Evolutionary conservation across 306 rosid genomes (phyloP), one percentile per base, ranked within the genome.

Genomic region (Vigna radiata): DNA sequence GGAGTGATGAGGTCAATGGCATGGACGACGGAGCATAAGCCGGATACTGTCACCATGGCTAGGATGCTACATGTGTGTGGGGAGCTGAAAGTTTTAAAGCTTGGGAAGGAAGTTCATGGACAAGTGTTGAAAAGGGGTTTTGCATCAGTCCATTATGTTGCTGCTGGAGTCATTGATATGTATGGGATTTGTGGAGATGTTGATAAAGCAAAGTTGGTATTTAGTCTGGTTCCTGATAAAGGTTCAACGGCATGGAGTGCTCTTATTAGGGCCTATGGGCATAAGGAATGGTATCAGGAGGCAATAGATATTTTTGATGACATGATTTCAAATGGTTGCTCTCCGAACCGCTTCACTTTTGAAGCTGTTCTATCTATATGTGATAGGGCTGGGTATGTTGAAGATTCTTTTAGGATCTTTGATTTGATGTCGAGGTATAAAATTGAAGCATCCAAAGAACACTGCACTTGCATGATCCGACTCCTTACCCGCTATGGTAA

Each of bases 161-260:
- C 86, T 19, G 86, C 94, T 8, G 88, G 80, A 69, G 68, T 93
- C 5, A 83, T 93, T 61, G 78, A 82, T 62, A 83, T 90, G 89
- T 90, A 93, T 73, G 96, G 94, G 29, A 65, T 43, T 41, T 90
- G 90, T 77, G 87, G 88, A 79, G 80, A 33, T 59, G 36, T 87
- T 60, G 61, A 78, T 60, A 59, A 67, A 73, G 97, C 93, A 1
- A 83, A 83, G 77, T 75, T 74, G 80, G 88, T 79, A 53, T 93
- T 93, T 27, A 46, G 83, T 37, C 76, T 81, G 8, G 71, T 90
- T 59, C 88, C 86, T 29, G 80, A 80, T 8, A 93, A 90, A 86
- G 96, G 97, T 58, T 83, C 91, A 4, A 89, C 87, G 94, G 78
- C 96, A 76, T 86, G 94, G 97, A 90, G 94, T 29, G 96, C 96